A percentile compares a stretch with the other conserved stretches of the same genome.
Conservation (phyloP, 108 stramenopile genomes). For the Fragilariopsis cylindrus region DNA sequence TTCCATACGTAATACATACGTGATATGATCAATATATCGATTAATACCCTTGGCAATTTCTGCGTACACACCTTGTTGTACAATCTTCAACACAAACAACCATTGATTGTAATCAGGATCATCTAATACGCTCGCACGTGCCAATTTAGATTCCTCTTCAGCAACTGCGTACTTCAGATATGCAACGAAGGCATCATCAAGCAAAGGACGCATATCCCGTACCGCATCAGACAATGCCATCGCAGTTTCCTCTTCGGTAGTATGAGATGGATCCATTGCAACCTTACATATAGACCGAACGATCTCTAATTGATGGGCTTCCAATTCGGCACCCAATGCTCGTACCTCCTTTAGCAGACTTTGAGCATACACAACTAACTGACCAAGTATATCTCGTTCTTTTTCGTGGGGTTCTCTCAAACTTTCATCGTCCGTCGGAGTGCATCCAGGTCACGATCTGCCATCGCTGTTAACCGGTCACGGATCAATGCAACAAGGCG, state of each 20-base stretch:
- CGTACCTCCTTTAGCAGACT: conserved; percentile 74
- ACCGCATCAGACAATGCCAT: conserved; percentile 82
- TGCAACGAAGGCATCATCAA: conserved; percentile 86
- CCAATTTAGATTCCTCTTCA: conserved; percentile 83
- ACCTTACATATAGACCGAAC: conserved; percentile 87
- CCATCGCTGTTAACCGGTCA: conserved; percentile 66
- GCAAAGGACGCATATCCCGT: conserved; percentile 80
- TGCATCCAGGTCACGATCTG: conserved; percentile 64
- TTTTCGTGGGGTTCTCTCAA: conserved; percentile 45
- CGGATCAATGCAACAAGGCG: conserved; percentile 68
- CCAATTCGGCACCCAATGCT: conserved; percentile 78
- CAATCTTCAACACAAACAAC: conserved; percentile 84
- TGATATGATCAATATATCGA: conserved; percentile 80
- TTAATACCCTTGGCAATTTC: conserved; percentile 74
- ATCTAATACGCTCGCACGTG: conserved; percentile 66
- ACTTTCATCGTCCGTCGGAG: conserved; percentile 40
- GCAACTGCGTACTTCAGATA: conserved; percentile 90
- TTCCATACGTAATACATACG: conserved; percentile 83
- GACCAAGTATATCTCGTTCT: conserved; percentile 72
- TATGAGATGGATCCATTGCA: conserved; percentile 84
- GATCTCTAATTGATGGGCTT: conserved; percentile 81
- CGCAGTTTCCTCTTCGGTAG: conserved; percentile 81
- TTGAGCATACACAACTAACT: conserved; percentile 71
- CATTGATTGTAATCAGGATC: conserved; percentile 88
- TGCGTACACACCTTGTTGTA: conserved; percentile 86